Evolutionary conservation across 345 rosid genomes (phyloP), one percentile per base, ranked within the genome.

Genomic region (Clausena lansium): DNA sequence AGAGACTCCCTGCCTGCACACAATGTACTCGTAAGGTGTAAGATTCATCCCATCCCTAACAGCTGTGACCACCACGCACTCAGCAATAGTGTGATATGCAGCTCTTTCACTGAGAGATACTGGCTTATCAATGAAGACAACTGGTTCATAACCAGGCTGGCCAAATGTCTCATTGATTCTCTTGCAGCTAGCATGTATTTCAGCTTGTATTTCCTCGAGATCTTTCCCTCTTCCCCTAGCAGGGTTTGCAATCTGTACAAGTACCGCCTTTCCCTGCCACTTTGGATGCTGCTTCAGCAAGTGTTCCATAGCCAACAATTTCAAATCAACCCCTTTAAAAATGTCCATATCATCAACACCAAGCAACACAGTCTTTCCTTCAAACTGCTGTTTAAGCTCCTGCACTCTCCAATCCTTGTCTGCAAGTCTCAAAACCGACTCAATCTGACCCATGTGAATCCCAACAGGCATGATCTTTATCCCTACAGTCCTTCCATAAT

Each of bases 41-140:
- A 91, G 95, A 84, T 91, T 91, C 95, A 89, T 89, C 74, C 95
- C 93, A 84, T 91, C 95, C 81, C 95, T 88, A 78, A 91, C 95
- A 76, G 95, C 92, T 52, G 95, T 85, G 79, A 91, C 93, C 52
- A 87, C 92, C 72, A 87, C 91, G 73, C 93, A 91, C 84, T 91
- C 95, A 1, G 93, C 90, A 70, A 91, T 63, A 7, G 92, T 85
- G 81, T 84, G 87, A 79, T 91, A 90, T n/a, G 95, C 95, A 52
- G 86, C 81, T 81, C 88, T 86, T 78, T 91, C 93, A 77, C 86
- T 83, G 9, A 91, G 88, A 32, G 93, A 85, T 3, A 87, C 75
- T 5, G 93, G 90, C 77, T 80, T 86, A 78, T 91, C 90, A 72
- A 91, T 91, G 73, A 89, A 89, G 27, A 91, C 86, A 74, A 91